Evolutionary conservation across 2,329 filamentous ascomycete genomes (phyloP), one percentile per base, ranked within the genome.

Genomic region (Neofusicoccum ribis): DNA sequence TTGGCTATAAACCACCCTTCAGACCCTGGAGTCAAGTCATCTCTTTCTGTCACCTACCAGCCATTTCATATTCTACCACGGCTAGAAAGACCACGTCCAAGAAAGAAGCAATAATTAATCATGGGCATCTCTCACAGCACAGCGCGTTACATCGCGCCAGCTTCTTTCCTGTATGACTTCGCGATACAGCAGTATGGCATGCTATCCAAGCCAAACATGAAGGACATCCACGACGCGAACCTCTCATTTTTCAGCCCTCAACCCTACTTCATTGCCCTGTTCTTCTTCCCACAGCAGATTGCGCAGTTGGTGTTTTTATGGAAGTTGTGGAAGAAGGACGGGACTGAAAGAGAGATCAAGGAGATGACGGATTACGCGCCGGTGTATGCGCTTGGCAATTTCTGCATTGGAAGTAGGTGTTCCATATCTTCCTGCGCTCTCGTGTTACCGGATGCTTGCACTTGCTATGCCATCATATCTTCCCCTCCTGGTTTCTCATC

Each of bases 221-320:
- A 86, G 68, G 82, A 86, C 58, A 78, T 87, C 37, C 85, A 88
- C 71, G 82, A 87, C 69, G 74, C 75, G 37, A 86, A 88, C 70
- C 75, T 86, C 5, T 85, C 84, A 1, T 87, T 86, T 71, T 88
- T 84, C 77, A 83, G 79, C 1, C 85, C 85, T 0, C 83, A 87
- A 65, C 85, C 85, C 0, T 85, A 80, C 70, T 86, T 86, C 74
- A 86, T 88, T 67, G 85, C 77, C 0, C 83, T 76, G 15, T 88
- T 88, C 77, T 88, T 88, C 78, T 85, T 86, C 72, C 84, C 84
- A 0, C 85, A 88, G 71, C 85, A 88, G 71, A 70, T 87, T 3
- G 82, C 87, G 71, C 85, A 88, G 72, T 70, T 87, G 2, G 80
- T 77, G 2, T 88, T 85, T 85, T 74, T 88, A 5, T 88, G 84